phyloP scores from a whole-genome alignment of 495 filamentous ascomycete species.

The Penicillium tannophilum region DNA sequence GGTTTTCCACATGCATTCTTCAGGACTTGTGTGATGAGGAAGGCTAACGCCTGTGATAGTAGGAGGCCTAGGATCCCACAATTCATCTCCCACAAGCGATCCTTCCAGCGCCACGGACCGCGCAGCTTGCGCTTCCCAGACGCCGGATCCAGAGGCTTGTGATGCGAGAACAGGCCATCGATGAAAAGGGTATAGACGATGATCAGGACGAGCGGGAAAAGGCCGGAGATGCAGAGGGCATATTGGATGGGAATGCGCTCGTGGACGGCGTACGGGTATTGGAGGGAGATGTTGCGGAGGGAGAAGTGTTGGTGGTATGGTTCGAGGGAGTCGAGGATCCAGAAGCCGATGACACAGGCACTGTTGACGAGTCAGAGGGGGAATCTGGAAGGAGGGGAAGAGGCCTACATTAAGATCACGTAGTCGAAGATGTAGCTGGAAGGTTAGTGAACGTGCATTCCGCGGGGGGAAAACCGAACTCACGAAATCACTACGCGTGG shows the following conservation, averaged over 20 bases:
- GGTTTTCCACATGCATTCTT: constrained; percentile 90
- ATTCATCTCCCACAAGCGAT: constrained; percentile 79
- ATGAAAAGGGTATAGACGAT: constrained; percentile 71
- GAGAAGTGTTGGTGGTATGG: constrained; percentile 63
- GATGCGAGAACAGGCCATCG: constrained; percentile 67
- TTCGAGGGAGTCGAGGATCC: constrained; percentile 54
- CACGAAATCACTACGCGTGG: constrained; percentile 57
- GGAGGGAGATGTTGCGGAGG: constrained; percentile 60
- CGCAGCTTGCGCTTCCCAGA: constrained; percentile 55
- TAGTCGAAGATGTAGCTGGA: constrained; percentile 69
- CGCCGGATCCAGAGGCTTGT: constrained; percentile 48
- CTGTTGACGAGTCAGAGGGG: constrained; percentile 17
- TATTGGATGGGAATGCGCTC: constrained; percentile 69
- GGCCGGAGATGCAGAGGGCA: constrained; percentile 57
- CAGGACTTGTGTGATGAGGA: constrained; percentile 78
- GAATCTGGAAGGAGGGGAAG: not conserved
- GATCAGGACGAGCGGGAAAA: constrained; percentile 66
- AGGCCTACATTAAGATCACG: constrained; percentile 61
- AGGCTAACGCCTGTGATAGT: constrained; percentile 65
- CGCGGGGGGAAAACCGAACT: constrained; percentile 23
- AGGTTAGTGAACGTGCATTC: constrained; percentile 8
- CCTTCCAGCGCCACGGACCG: constrained; percentile 67
- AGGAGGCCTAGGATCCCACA: constrained; percentile 74
- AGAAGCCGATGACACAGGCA: constrained; percentile 55
- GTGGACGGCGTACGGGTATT: constrained; percentile 72